Base-by-base conservation (phyloP, 345 rosid genomes). In the Ceriops tagal region DNA sequence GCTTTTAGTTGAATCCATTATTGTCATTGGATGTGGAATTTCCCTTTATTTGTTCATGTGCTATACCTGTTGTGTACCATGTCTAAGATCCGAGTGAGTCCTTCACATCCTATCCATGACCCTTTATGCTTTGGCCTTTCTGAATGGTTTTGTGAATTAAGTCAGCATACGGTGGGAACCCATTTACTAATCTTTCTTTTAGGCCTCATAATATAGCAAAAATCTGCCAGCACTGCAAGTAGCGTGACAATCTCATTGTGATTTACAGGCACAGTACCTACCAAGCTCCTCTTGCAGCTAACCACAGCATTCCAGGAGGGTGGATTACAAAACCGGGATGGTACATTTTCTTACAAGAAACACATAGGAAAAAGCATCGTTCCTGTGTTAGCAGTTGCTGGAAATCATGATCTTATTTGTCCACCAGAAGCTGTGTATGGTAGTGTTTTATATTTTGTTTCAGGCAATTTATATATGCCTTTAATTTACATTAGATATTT, bases 361-460 rank as follows among this genome's bases (percentile, higher is more conserved):
- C 90, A 86, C 68, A 75, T 89, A 32, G 27, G 79, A 68, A 89
- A 81, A 85, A 80, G 83, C 88, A 87, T 71, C 51, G 89, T 93
- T 58, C 98, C 97, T 0, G 61, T 91, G 64, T 78, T 91, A 68
- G 97, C 96, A 19, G 62, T 88, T 62, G 96, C 96, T n/a, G 96
- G 86, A 37, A 93, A 93, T 81, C 86, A 81, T 76, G 98, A 88
- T 77, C 84, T 80, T 39, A 81, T 87, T 64, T 89, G 98, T 64
- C 98, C 96, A 15, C 90, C 91, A 0, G 91, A 86, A 49, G 98
- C 97, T 8, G 98, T 87, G 66, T 83, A 89, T 49, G 97, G 98
- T 88, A 85, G 27, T 28, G 53, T 26, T 21, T 53, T 37, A 49
- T 43, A 43, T 13, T 43, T 43, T 43, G 49, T 53, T 31, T 58